Evolutionary conservation across 768 basidiomycete genomes (phyloP).

Genomic region (Lactarius quietus): DNA sequence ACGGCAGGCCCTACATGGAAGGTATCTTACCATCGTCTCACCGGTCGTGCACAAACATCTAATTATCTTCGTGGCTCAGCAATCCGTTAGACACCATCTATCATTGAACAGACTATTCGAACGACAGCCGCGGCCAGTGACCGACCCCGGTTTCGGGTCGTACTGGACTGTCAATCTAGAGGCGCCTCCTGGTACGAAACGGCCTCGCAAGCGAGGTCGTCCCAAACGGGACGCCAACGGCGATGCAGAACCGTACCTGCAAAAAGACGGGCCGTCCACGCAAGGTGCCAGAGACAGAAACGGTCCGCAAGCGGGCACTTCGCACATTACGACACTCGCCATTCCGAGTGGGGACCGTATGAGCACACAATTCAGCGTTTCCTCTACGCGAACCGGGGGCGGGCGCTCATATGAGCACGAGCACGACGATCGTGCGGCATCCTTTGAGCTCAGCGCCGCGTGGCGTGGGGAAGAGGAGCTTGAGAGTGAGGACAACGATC

Average conservation of each 20-base stretch:
- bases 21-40: conserved; percentile 39
- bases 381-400: conserved; percentile 31
- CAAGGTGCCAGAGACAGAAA: conserved; percentile 16
- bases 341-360: conserved; percentile 15
- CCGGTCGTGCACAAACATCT: background rate
- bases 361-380: conserved; percentile 14
- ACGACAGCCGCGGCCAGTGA: conserved; percentile 74
- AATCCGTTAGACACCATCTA: conserved; percentile 85
- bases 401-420: conserved; percentile 33
- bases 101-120: conserved; percentile 82
- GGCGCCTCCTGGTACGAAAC: conserved; percentile 83
- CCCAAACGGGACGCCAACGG: conserved; percentile 44
- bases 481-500: conserved; percentile 56
- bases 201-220: conserved; percentile 76
- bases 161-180: conserved; percentile 88
- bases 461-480: conserved; percentile 40
- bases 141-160: conserved; percentile 83
- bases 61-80: conserved; percentile 40
- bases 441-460: conserved; percentile 28
- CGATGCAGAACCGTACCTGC: conserved; percentile 20
- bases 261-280: conserved; percentile 29
- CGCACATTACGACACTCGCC: conserved; percentile 15
- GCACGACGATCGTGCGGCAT: conserved; percentile 36
- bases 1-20: conserved; percentile 84
- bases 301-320: conserved; percentile 6